phyloP scores from a whole-genome alignment of 441 rosid species.

The Jatropha multifida region DNA sequence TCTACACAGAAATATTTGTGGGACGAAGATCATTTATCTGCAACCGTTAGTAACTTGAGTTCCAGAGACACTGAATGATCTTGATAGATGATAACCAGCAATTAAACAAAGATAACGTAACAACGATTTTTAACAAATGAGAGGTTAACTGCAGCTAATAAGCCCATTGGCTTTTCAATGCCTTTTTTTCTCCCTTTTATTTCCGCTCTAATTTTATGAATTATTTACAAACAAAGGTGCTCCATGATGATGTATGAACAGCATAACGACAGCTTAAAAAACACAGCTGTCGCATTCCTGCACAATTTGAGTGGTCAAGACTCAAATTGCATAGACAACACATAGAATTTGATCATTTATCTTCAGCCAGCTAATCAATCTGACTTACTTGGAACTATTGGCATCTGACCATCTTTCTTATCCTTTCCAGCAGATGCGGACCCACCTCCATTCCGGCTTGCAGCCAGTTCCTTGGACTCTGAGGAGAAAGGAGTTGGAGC shows the following conservation, averaged over 20 bases:
- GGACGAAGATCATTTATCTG: not conserved
- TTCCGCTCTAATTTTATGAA: not conserved
- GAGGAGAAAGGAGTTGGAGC: constrained; percentile 31
- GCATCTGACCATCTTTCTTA: constrained; percentile 44
- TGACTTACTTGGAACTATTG: constrained; percentile 27
- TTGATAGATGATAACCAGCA: not conserved
- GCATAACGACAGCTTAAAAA: constrained; percentile 36
- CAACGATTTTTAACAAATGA: not conserved
- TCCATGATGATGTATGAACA: not conserved
- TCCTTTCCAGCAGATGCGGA: constrained; percentile 31
- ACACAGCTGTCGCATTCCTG: constrained; percentile 38
- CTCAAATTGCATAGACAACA: not conserved
- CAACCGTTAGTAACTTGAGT: not conserved
- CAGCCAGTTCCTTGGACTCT: constrained; percentile 60
- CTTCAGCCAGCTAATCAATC: constrained; percentile 20
- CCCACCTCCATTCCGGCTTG: constrained; percentile 39
- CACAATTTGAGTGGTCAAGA: not conserved
- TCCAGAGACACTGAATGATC: not conserved
- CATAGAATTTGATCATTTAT: not conserved
- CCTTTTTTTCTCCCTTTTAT: not conserved
- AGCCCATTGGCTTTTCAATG: not conserved
- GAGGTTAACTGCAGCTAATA: not conserved
- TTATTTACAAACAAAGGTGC: constrained; percentile 24
- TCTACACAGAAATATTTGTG: not conserved
- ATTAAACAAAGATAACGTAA: not conserved